These are phyloP conservation scores for Cystofilobasidium capitatum DNA, from an alignment of 768 basidiomycete species.

Conservation along the genomic window DNA sequence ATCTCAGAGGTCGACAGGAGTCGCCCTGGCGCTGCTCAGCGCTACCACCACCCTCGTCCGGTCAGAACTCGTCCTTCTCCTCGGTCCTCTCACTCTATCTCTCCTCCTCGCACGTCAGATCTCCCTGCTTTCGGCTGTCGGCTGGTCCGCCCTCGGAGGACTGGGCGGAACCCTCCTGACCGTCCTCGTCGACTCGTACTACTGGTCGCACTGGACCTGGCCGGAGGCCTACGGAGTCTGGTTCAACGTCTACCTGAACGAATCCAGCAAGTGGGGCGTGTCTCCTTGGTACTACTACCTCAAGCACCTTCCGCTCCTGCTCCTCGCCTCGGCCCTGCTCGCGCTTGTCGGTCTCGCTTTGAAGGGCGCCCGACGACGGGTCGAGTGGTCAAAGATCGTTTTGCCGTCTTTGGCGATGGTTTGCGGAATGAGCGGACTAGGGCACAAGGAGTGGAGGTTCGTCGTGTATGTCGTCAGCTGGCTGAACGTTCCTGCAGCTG, in stretches of 20 bases:
- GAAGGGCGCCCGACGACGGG: conserved; percentile 47
- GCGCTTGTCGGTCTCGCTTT: conserved; percentile 47
- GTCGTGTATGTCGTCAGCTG: conserved; percentile 75
- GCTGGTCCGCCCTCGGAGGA: conserved; percentile 12
- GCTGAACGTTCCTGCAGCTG: conserved; percentile 68
- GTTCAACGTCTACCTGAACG: conserved; percentile 81
- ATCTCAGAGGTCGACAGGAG: not conserved
- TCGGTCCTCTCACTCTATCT: conserved; percentile 48
- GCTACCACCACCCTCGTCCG: conserved; percentile 64
- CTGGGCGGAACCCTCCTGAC: conserved; percentile 48
- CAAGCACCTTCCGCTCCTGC: conserved; percentile 59
- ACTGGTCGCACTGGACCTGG: conserved; percentile 68
- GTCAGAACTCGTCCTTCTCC: conserved; percentile 62
- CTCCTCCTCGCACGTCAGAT: conserved; percentile 38
- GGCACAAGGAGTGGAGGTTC: conserved; percentile 98
- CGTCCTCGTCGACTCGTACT: conserved; percentile 65
- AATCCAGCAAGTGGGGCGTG: conserved; percentile 80
- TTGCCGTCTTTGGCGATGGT: conserved; percentile 43
- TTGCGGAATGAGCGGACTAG: conserved; percentile 55
- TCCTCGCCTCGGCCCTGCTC: conserved; percentile 57
- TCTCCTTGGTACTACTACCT: conserved; percentile 65
- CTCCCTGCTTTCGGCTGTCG: conserved; percentile 37
- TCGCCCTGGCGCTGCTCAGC: conserved; percentile 54
- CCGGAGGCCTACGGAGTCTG: conserved; percentile 69
- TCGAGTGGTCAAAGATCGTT: conserved; percentile 41